Conservation (phyloP, 495 filamentous ascomycete genomes). For the Eremomyces bilateralis region DNA sequence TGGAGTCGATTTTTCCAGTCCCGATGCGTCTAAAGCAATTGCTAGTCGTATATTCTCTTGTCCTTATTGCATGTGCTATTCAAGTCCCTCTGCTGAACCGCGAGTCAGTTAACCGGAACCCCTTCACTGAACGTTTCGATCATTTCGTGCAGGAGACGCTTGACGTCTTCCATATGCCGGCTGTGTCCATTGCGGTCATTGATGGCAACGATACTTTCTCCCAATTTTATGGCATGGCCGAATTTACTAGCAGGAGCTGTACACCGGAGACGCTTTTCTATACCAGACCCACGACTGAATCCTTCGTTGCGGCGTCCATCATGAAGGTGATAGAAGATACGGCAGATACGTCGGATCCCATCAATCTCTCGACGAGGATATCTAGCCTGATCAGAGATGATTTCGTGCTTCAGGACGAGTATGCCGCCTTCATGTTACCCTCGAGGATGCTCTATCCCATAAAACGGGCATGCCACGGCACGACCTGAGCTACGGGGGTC, state of each 20-base stretch:
- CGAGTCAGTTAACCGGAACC: not conserved
- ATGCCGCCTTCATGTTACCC: constrained; percentile 16
- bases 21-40: no score
- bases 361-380: constrained; percentile 21
- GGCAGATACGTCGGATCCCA: constrained; percentile 23
- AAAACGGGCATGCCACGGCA: constrained; percentile 9
- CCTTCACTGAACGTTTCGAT: not conserved
- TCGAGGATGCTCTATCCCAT: constrained; percentile 7
- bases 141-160: not conserved
- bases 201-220: constrained; percentile 2
- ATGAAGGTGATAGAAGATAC: not conserved
- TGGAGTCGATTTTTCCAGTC: no score
- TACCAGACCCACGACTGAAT: constrained; percentile 32
- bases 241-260: not conserved
- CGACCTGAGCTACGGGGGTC: constrained; percentile 9
- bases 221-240: constrained; percentile 3
- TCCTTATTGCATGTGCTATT: no score
- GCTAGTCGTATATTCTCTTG: no score
- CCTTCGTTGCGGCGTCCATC: constrained; percentile 29
- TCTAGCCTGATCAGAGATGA: constrained; percentile 27
- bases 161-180: constrained; percentile 1
- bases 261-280: constrained; percentile 5
- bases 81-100: no score
- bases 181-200: constrained; percentile 2
- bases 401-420: constrained; percentile 27